Base-by-base conservation (phyloP, 2,329 filamentous ascomycete species). In the Exophiala alcalophila region DNA sequence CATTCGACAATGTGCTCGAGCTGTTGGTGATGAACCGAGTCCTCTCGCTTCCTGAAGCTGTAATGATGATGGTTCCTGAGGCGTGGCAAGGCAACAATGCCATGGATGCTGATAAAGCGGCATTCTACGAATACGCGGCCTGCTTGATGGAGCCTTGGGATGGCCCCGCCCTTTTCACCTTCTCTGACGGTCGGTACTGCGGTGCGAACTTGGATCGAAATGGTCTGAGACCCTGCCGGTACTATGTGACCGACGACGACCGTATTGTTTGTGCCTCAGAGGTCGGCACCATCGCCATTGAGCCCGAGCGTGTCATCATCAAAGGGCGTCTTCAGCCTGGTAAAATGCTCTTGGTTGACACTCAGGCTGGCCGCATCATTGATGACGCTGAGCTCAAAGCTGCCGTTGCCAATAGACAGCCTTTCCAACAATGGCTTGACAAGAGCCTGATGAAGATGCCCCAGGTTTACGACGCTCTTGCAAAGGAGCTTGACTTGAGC, bases 141-240 rank as follows among this genome's bases (percentile, higher is more conserved):
- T 97, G 91, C 67, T 86, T 94, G 74, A 97, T 97, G 91, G 91
- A 97, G 72, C 90, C 91, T 11, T 97, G 91, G 91, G 91, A 97
- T 67, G 91, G 91, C 12, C 91, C 91, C 23, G 91, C 91, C 42
- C 80, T 97, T 21, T 97, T 97, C 74, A 96, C 90, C 5, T 97
- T 97, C 68, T 88, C 91, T 19, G 91, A 97, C 65, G 91, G 91
- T 49, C 83, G 91, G 51, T 97, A 92, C 75, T 97, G 91, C 61
- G 91, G 91, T 77, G 91, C 91, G 55, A 97, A 96, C 65, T 77
- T 97, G 16, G 91, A 97, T 70, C 83, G 91, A 67, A 97, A 97
- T 62, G 91, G 91, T 69, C 78, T 97, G 39, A 82, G 91, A 57
- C 91, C 91, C 59, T 97, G 91, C 75, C 83, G 91, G 70, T 97